Base-by-base conservation (phyloP, 805 yeast species). In the Hanseniaspora singularis region DNA sequence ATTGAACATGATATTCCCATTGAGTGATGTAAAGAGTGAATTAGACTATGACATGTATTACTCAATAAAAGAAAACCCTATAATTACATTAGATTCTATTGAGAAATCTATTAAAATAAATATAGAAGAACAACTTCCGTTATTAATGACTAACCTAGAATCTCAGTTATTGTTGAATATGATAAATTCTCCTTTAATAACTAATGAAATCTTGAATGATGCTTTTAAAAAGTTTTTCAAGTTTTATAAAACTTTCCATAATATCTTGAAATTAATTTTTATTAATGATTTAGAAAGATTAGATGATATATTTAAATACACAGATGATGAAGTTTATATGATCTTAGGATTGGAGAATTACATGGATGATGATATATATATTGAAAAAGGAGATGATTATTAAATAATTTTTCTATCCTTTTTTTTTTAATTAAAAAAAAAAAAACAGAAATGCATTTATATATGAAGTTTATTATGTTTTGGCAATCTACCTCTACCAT, bases 401-500 rank as follows among this genome's bases (percentile, higher is more conserved):
- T 40, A 33, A 11, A 32, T 37, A 27, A 20, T 16, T 4, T 28
- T 12, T 23, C 26, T 38, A 33, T n/a, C n/a, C n/a, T n/a, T n/a
- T 4, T 15, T 18, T 28, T 27, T 24, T 20, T 36, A 33, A 15
- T 34, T 31, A 37, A 3, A 30, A 23, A 31, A 28, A 28, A 28
- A 28, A 28, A 10, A 28, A 28, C n/a, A 20, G 28, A 4, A 7
- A 14, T 16, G 9, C 15, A 31, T 14, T 8, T 6, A 27, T 18
- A 30, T 15, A 40, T 16, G 27, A 14, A 26, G 28, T 26, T 8
- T 36, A n/a, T 65, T 16, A 55, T 64, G 73, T 43, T 65, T 55
- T 1, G 96, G 96, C 9, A 71, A 58, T 53, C 75, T 69, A 5
- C 96, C 96, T 53, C 96, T 71, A 10, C 96, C 96, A 57, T 87